Percentiles rank a stretch among this genome's conserved stretches.
These are phyloP conservation scores for Paramecium octaurelia DNA, from an alignment of 73 alveolate species.

Conservation along the genomic window DNA sequence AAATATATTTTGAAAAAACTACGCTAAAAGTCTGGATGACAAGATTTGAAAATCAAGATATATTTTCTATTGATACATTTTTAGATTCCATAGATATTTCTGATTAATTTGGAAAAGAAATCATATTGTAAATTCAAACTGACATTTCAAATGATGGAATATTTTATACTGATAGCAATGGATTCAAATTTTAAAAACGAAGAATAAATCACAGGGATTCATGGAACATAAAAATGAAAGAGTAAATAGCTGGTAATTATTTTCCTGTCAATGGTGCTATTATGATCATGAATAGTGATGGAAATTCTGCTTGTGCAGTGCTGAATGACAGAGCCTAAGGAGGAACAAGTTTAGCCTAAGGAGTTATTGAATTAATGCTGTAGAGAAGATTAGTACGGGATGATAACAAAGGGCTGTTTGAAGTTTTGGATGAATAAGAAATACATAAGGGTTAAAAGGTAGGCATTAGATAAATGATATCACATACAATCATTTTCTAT, in stretches of 20 bases:
- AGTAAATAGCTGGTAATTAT: constrained; percentile 67
- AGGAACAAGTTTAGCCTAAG: constrained; percentile 81
- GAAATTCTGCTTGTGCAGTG: constrained; percentile 39
- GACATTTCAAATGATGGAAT: constrained; percentile 45
- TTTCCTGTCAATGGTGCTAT: constrained; percentile 71
- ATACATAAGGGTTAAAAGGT: neutral
- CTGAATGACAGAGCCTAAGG: constrained; percentile 88
- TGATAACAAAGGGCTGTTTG: constrained; percentile 83
- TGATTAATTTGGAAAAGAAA: constrained; percentile 46
- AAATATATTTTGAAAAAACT: neutral
- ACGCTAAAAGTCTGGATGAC: neutral
- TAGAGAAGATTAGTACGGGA: constrained; percentile 81
- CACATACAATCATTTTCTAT: neutral
- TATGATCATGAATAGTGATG: constrained; percentile 49
- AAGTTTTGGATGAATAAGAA: constrained; percentile 77
- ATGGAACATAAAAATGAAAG: constrained; percentile 55
- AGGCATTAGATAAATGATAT: neutral
- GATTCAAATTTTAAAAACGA: constrained; percentile 70
- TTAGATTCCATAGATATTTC: constrained; percentile 33
- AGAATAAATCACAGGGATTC: constrained; percentile 65
- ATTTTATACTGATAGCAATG: constrained; percentile 76
- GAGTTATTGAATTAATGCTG: constrained; percentile 89
- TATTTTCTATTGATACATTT: constrained; percentile 8
- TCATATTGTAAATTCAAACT: constrained; percentile 2
- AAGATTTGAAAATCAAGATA: neutral